These are phyloP conservation scores for Aaosphaeria arxii DNA, from an alignment of 2,329 filamentous ascomycete genomes.

Conservation along the genomic window DNA sequence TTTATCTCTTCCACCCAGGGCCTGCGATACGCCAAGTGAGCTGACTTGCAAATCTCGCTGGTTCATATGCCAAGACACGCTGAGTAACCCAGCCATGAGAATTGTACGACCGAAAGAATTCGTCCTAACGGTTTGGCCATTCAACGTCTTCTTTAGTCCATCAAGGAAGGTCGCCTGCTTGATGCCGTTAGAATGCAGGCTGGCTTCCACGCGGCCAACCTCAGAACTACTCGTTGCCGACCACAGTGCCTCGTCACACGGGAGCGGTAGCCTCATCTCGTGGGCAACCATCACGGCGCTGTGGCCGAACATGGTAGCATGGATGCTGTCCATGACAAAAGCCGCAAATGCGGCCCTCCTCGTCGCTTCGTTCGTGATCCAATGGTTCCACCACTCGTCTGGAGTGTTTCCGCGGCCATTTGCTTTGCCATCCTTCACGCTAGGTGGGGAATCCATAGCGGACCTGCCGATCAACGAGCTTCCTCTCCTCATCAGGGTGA, in stretches of 20 bases:
- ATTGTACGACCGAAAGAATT: conserved; percentile 92
- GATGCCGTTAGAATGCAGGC: conserved; percentile 74
- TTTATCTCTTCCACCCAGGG: conserved; percentile 82
- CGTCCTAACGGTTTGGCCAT: conserved; percentile 79
- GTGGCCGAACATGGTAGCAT: conserved; percentile 97
- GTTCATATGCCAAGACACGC: conserved; percentile 97
- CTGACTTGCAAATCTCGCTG: conserved; percentile 91
- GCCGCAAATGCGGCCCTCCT: conserved; percentile 87
- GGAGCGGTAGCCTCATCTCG: conserved; percentile 85
- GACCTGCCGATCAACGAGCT: conserved; percentile 86
- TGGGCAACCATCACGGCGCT: conserved; percentile 96
- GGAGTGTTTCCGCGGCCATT: conserved; percentile 61
- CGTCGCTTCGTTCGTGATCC: conserved; percentile 93
- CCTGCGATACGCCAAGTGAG: conserved; percentile 75
- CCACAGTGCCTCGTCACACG: conserved; percentile 92
- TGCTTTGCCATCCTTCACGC: conserved; percentile 61
- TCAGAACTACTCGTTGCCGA: conserved; percentile 84
- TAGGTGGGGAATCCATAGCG: conserved; percentile 79
- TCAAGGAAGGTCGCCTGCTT: conserved; percentile 87
- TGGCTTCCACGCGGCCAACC: conserved; percentile 78
- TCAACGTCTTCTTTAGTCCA: conserved; percentile 83
- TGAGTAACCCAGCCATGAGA: conserved; percentile 89
- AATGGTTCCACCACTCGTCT: conserved; percentile 92
- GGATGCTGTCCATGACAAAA: conserved; percentile 92
- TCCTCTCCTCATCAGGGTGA: conserved; percentile 91